Percentiles rank a stretch among this genome's conserved stretches.
phyloP scores from a whole-genome alignment of 139 green algal species.

The Trebouxia sp. region DNA sequence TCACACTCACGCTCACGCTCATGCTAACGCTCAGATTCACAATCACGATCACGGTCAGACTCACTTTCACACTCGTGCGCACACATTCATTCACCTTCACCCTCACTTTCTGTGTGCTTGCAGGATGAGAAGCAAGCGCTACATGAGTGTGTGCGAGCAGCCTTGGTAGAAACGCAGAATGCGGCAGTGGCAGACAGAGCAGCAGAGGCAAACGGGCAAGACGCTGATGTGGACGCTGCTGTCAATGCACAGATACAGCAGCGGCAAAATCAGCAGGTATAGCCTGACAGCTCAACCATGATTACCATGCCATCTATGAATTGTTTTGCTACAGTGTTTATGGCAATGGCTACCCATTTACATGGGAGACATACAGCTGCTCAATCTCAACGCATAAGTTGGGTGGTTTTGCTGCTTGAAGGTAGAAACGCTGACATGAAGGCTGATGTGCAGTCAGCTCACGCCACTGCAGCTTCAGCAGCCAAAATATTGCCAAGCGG shows the following conservation, averaged over 20 bases:
- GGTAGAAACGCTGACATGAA: too few species aligned
- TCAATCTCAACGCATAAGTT: too few species aligned
- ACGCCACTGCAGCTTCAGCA: neutral
- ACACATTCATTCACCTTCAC: neutral
- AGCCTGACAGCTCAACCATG: too few species aligned
- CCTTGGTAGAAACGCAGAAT: conserved; percentile 36
- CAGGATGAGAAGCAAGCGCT: conserved; percentile 76
- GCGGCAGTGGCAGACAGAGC: conserved; percentile 26
- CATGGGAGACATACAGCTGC: too few species aligned
- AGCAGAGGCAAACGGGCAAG: conserved; percentile 40
- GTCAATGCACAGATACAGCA: conserved; percentile 15
- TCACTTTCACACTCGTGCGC: neutral
- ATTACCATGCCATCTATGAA: too few species aligned
- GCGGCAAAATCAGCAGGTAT: neutral
- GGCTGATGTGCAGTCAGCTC: too few species aligned
- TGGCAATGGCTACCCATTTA: too few species aligned
- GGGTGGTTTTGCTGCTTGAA: too few species aligned
- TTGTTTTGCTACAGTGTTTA: too few species aligned
- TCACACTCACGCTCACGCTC: too few species aligned
- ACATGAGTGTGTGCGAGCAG: conserved; percentile 39
- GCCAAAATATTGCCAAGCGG: neutral
- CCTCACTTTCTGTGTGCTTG: neutral
- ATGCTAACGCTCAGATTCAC: too few species aligned
- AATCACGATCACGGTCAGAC: too few species aligned
- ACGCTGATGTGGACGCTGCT: conserved; percentile 5